Percentiles rank a stretch among this genome's conserved stretches.
Evolutionary conservation across 495 filamentous ascomycete genomes (phyloP).

Genomic region (Tuber brumale): DNA sequence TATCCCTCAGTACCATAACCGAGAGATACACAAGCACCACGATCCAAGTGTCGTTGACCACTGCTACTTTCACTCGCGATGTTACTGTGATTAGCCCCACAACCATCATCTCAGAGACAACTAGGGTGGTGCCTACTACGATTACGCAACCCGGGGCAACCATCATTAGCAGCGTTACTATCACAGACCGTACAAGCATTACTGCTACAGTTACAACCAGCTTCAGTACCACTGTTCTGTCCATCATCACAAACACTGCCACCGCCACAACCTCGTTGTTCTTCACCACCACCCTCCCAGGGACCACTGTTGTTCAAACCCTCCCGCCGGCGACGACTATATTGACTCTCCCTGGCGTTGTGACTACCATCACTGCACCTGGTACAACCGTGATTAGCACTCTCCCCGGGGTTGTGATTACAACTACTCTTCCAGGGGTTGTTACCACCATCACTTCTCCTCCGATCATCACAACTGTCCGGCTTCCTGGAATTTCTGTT

Average conservation of each 20-base stretch:
- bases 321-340: constrained; percentile 23
- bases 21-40: background rate
- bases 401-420: constrained; percentile 25
- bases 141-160: constrained; percentile 6
- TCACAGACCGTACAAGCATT: background rate
- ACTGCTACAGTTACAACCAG: constrained; percentile 10
- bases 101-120: constrained; percentile 6
- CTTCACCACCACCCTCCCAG: constrained; percentile 33
- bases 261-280: constrained; percentile 21
- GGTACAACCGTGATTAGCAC: constrained; percentile 25
- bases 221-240: constrained; percentile 21
- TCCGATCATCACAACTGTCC: constrained; percentile 29
- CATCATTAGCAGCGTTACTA: background rate
- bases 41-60: background rate
- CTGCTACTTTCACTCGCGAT: background rate
- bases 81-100: background rate
- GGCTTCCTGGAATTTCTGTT: constrained; percentile 27
- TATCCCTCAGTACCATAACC: background rate
- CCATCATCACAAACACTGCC: constrained; percentile 11
- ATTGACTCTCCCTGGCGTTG: constrained; percentile 25
- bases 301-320: constrained; percentile 32
- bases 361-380: constrained; percentile 32
- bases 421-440: constrained; percentile 27
- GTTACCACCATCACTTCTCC: constrained; percentile 33
- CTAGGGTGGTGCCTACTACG: constrained; percentile 7